These are phyloP conservation scores for Prunus mira DNA, from an alignment of 306 rosid species.

Conservation along the genomic window DNA sequence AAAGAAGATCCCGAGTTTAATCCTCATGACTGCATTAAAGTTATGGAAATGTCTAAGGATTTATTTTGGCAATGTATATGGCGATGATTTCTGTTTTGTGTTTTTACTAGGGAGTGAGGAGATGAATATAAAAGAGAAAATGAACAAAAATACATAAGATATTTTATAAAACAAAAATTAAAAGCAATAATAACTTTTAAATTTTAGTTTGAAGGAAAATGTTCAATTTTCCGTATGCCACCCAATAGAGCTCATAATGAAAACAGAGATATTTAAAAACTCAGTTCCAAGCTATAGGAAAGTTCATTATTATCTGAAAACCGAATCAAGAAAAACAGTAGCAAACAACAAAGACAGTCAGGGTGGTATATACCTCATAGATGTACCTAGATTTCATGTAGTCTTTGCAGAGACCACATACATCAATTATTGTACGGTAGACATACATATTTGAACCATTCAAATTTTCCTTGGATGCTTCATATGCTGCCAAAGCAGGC, in stretches of 20 bases:
- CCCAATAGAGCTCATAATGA: not conserved
- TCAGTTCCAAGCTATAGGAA: not conserved
- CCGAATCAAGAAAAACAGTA: not conserved
- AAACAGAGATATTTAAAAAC: not conserved
- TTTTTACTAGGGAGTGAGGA: not conserved
- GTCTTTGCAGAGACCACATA: slow-evolving; percentile 76
- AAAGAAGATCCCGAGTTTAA: slow-evolving; percentile 5
- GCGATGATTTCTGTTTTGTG: not conserved
- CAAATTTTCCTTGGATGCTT: slow-evolving; percentile 52
- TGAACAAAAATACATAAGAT: not conserved
- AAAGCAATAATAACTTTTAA: not conserved
- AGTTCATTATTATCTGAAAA: not conserved
- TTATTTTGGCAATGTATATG: not conserved
- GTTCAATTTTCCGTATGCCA: not conserved
- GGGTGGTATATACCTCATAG: slow-evolving; percentile 62
- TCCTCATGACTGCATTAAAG: not conserved
- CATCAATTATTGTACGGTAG: slow-evolving; percentile 76
- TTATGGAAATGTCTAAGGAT: not conserved
- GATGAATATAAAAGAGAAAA: not conserved
- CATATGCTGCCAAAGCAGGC: slow-evolving; percentile 73
- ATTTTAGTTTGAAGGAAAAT: not conserved
- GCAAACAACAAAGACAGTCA: slow-evolving; percentile 22
- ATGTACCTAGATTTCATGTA: slow-evolving; percentile 80
- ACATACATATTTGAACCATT: slow-evolving; percentile 65
- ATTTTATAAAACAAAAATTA: not conserved